These are phyloP conservation scores for Kwoniella heveanensis DNA, from an alignment of 768 basidiomycete species.

Conservation along the genomic window DNA sequence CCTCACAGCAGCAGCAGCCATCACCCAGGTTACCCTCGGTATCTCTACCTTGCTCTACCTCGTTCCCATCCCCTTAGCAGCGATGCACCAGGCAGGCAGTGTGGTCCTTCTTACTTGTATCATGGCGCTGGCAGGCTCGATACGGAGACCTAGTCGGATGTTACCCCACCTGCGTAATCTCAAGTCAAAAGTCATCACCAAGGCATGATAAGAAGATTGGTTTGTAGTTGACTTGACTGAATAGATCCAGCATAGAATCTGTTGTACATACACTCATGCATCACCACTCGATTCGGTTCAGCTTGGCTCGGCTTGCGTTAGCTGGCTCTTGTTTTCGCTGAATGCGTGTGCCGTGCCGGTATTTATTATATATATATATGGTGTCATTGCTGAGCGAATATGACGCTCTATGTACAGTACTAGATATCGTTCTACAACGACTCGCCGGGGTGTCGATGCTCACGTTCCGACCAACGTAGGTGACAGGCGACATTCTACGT, in stretches of 20 bases:
- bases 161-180: slow-evolving; percentile 17
- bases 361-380: no score
- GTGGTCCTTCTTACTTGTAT: slow-evolving; percentile 81
- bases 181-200: neutral
- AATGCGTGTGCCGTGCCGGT: no score
- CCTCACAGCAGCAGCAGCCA: slow-evolving; percentile 54
- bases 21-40: slow-evolving; percentile 73
- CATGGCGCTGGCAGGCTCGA: slow-evolving; percentile 70
- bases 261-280: neutral
- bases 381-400: no score
- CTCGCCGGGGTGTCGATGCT: no score
- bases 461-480: no score
- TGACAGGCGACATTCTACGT: no score
- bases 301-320: no score
- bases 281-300: neutral
- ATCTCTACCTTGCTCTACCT: slow-evolving; percentile 84
- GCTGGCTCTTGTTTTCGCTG: no score
- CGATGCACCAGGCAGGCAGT: slow-evolving; percentile 93
- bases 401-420: no score
- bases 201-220: neutral
- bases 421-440: no score
- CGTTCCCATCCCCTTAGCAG: slow-evolving; percentile 88
- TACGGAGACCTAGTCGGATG: slow-evolving; percentile 64
- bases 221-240: neutral
- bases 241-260: neutral